A percentile compares a stretch with the other conserved stretches of the same genome.
Evolutionary conservation across 2,329 filamentous ascomycete genomes (phyloP).

Genomic region (Fusarium equiseti): DNA sequence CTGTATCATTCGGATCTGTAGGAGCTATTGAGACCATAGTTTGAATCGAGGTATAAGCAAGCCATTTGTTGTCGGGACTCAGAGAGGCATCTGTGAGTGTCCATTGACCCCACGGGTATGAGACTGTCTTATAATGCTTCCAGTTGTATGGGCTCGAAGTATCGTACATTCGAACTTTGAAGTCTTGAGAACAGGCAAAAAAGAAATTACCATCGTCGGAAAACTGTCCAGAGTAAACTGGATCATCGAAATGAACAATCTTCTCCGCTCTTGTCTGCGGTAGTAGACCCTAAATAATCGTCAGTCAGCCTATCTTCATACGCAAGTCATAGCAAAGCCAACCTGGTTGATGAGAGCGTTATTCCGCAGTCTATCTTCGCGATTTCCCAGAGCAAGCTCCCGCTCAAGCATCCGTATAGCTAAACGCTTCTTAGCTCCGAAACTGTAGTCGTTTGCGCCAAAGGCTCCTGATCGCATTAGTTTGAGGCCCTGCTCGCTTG

Average conservation of each 20-base stretch:
- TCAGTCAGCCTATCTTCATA: slow-evolving; percentile 16
- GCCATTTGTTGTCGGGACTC: slow-evolving; percentile 89
- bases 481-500: slow-evolving; percentile 79
- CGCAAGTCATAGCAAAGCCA: slow-evolving; percentile 30
- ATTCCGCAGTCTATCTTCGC: slow-evolving; percentile 70
- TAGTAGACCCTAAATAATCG: slow-evolving; percentile 71
- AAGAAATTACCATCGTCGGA: slow-evolving; percentile 98
- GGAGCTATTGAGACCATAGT: slow-evolving; percentile 86
- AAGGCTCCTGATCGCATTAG: slow-evolving; percentile 88
- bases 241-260: slow-evolving; percentile 86
- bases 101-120: slow-evolving; percentile 90
- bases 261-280: slow-evolving; percentile 83
- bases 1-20: slow-evolving; percentile 84
- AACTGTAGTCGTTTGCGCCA: slow-evolving; percentile 72
- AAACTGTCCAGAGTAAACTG: slow-evolving; percentile 96
- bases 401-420: slow-evolving; percentile 81
- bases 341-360: slow-evolving; percentile 76
- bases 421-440: slow-evolving; percentile 69
- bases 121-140: slow-evolving; percentile 93
- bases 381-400: slow-evolving; percentile 79
- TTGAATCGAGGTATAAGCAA: slow-evolving; percentile 92
- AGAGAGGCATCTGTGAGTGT: slow-evolving; percentile 94
- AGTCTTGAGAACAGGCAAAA: slow-evolving; percentile 91
- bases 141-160: slow-evolving; percentile 95
- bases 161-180: slow-evolving; percentile 96